Conservation (phyloP, 768 basidiomycete genomes). For the Porpolomopsis calyptriformis region DNA sequence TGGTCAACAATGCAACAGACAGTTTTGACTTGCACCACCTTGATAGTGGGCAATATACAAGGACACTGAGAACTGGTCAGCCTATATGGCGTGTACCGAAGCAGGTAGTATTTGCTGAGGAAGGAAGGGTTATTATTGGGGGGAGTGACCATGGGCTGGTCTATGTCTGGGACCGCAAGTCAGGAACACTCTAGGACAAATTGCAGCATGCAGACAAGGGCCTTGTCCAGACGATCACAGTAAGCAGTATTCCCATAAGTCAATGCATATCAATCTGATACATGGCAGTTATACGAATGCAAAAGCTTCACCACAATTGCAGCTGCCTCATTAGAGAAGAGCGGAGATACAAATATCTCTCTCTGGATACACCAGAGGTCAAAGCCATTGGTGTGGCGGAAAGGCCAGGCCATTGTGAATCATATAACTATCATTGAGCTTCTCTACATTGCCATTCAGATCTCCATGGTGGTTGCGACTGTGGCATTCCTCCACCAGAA, state of each 20-base stretch:
- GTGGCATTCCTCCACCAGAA: no score
- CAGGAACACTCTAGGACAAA: constrained; percentile 8
- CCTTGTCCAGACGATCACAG: constrained; percentile 8
- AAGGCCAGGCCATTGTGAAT: no score
- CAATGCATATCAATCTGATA: neutral
- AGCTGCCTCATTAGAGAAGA: constrained; percentile 3
- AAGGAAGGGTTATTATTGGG: constrained; percentile 9
- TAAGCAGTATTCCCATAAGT: neutral
- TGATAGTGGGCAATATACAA: constrained; percentile 11
- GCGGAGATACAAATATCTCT: neutral
- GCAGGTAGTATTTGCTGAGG: constrained; percentile 12
- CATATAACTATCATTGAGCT: no score
- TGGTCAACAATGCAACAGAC: constrained; percentile 14
- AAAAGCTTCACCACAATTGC: constrained; percentile 3
- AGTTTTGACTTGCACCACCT: constrained; percentile 15
- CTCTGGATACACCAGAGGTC: neutral
- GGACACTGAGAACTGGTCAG: constrained; percentile 7
- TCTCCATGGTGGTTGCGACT: no score
- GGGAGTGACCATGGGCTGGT: constrained; percentile 16
- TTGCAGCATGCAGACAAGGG: constrained; percentile 10
- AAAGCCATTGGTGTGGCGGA: no score
- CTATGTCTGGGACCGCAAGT: constrained; percentile 15
- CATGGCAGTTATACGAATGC: neutral
- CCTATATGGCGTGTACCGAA: constrained; percentile 12
- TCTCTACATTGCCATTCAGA: no score